Percentiles rank a stretch among this genome's conserved stretches.
phyloP scores from a whole-genome alignment of 2,329 filamentous ascomycete genomes.

The Pseudogymnoascus sp. region DNA sequence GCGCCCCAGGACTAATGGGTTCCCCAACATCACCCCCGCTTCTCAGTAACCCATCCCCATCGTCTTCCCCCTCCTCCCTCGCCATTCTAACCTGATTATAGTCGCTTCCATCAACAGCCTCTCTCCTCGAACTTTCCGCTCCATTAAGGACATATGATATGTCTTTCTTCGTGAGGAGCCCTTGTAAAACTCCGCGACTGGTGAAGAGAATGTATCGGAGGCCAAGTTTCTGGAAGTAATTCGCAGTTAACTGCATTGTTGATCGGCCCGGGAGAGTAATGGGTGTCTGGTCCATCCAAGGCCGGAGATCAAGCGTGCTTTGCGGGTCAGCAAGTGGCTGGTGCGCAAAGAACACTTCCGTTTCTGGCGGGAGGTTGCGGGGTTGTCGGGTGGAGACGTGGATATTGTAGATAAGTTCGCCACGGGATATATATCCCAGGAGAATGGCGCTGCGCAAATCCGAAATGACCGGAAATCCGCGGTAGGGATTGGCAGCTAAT shows the following conservation, averaged over 20 bases:
- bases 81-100: slow-evolving; percentile 32
- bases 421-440: slow-evolving; percentile 88
- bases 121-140: slow-evolving; percentile 53
- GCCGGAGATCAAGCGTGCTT: slow-evolving; percentile 75
- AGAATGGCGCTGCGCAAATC: slow-evolving; percentile 70
- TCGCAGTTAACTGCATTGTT: slow-evolving; percentile 75
- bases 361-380: slow-evolving; percentile 57
- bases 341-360: slow-evolving; percentile 78
- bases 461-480: slow-evolving; percentile 85
- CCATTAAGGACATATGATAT: slow-evolving; percentile 89
- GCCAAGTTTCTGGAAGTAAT: slow-evolving; percentile 91
- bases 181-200: slow-evolving; percentile 73
- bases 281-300: slow-evolving; percentile 99
- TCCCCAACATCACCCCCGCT: slow-evolving; percentile 28
- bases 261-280: slow-evolving; percentile 76
- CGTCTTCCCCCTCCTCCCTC: slow-evolving; percentile 34
- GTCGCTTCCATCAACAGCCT: slow-evolving; percentile 22
- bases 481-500: slow-evolving; percentile 67
- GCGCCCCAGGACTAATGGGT: slow-evolving; percentile 1
- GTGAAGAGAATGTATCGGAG: slow-evolving; percentile 83
- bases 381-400: slow-evolving; percentile 49
- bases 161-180: slow-evolving; percentile 93
- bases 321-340: slow-evolving; percentile 72
- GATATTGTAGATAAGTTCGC: slow-evolving; percentile 78
- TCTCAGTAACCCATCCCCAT: slow-evolving; percentile 38